Evolutionary conservation across 306 rosid genomes (phyloP), one percentile per base, ranked within the genome.

Genomic region (Cucurbita ficifolia): DNA sequence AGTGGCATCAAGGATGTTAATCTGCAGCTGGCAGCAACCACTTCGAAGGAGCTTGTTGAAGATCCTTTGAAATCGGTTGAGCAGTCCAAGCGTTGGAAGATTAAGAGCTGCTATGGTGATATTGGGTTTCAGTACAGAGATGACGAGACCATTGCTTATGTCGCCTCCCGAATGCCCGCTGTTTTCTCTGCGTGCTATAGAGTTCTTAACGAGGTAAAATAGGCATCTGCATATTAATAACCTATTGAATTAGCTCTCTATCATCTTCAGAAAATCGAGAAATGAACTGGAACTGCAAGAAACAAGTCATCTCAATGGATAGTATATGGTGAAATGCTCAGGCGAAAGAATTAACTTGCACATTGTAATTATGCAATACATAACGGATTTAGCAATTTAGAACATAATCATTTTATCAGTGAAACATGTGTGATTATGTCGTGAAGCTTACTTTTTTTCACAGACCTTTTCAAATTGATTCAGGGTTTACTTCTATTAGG

Each of bases 161-260:
- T 89, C 10, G 97, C 96, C 61, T 87, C 97, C 22, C 83, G 97
- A 21, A 94, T 94, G 97, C 99, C 97, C 68, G 96, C 99, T 24
- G 96, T 94, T 39, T 94, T 85, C 87, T 94, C 95, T 80, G 91
- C 97, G 21, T 94, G 99, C 78, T 75, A 84, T 78, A 79, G 96
- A 89, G 96, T 91, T 43, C 92, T 94, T 67, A 88, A 83, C 74
- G 97, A 94, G 98, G 98, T 90, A 76, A 1, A n/a, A 8, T 19
- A 13, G 53, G 16, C 38, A 14, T 35, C 46, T 40, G 35, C 29
- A 4, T 40, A 18, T 50, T 9, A n/a, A n/a, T 0, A 38, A 40
- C 10, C 8, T 21, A 71, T 21, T 45, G 36, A 5, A 52, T 22
- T 8, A 45, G 12, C 14, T 45, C 17, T 33, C 4, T 74, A 13